A percentile compares a stretch with the other conserved stretches of the same genome.
Evolutionary conservation across 345 rosid species (phyloP).

Genomic region (Bruguiera parviflora): DNA sequence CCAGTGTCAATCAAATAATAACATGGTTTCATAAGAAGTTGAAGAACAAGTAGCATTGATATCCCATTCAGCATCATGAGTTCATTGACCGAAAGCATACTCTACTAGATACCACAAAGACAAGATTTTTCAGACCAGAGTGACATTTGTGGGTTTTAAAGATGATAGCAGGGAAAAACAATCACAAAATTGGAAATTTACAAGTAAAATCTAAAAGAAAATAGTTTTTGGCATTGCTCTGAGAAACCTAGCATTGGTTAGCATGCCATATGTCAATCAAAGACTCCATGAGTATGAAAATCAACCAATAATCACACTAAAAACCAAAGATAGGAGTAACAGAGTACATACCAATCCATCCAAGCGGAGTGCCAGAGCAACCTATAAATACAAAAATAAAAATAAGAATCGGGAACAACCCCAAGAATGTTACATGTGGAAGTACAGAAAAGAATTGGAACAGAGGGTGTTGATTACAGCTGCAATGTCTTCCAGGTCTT

Average conservation of each 20-base stretch:
- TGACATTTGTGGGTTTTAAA: neutral
- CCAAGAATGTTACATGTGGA: slow-evolving; percentile 24
- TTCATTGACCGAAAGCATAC: neutral
- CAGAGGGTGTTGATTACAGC: slow-evolving; percentile 46
- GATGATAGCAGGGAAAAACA: neutral
- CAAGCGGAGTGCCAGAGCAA: slow-evolving; percentile 88
- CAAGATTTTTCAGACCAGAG: neutral
- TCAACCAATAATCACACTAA: neutral
- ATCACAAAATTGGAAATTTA: neutral
- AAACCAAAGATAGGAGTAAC: slow-evolving; percentile 5
- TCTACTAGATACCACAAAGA: neutral
- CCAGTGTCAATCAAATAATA: neutral
- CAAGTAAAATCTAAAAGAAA: neutral
- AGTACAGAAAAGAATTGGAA: slow-evolving; percentile 4
- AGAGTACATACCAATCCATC: slow-evolving; percentile 82
- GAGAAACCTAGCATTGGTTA: neutral
- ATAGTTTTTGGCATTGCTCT: neutral
- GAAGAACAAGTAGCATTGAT: neutral
- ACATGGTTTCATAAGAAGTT: neutral
- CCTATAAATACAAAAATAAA: slow-evolving; percentile 43
- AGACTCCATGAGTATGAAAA: neutral
- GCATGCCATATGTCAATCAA: neutral
- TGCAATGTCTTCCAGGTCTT: slow-evolving; percentile 98
- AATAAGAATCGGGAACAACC: slow-evolving; percentile 12
- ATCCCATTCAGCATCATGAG: neutral